phyloP scores from a whole-genome alignment of 305 asterid genomes.

The Ilex paraguariensis region DNA sequence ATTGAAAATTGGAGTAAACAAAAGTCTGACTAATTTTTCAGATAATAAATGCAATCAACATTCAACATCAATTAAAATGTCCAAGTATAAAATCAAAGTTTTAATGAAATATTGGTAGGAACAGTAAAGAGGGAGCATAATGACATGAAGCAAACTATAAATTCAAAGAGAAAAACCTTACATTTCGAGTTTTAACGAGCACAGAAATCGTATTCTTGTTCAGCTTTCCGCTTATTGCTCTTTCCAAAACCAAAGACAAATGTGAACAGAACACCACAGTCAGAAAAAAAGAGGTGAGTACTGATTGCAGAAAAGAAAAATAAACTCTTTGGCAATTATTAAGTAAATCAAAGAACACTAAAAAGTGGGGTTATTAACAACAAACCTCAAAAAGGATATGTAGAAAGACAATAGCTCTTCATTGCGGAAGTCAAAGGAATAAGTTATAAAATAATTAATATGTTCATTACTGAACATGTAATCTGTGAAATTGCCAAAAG shows the following conservation, averaged over 20 bases:
- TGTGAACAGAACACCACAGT: conserved; percentile 15
- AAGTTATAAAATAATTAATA: conserved; percentile 79
- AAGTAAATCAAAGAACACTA: neutral
- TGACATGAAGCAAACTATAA: conserved; percentile 2
- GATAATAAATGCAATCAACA: too few relatives aligned
- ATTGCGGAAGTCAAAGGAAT: conserved; percentile 88
- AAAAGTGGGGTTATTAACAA: conserved; percentile 11
- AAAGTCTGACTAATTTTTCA: too few relatives aligned
- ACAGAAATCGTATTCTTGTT: conserved; percentile 91
- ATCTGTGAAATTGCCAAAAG: conserved; percentile 58
- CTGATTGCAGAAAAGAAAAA: conserved; percentile 7
- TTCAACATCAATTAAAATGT: too few relatives aligned
- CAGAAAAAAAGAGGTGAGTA: conserved; percentile 17
- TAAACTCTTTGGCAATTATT: neutral
- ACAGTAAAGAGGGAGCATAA: conserved; percentile 5
- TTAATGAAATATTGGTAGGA: conserved; percentile 1
- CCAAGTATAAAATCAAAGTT: conserved; percentile 1
- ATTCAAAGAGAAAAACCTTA: conserved; percentile 30
- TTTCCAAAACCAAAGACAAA: conserved; percentile 31
- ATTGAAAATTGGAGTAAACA: too few relatives aligned
- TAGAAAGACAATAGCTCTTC: conserved; percentile 96
- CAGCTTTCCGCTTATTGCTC: conserved; percentile 98
- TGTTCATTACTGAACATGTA: conserved; percentile 98
- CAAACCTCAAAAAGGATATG: conserved; percentile 93
- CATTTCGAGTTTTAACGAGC: conserved; percentile 72